Conservation (phyloP, 1,139 yeast genomes). For the Magnusiomyces tetraspermus region DNA sequence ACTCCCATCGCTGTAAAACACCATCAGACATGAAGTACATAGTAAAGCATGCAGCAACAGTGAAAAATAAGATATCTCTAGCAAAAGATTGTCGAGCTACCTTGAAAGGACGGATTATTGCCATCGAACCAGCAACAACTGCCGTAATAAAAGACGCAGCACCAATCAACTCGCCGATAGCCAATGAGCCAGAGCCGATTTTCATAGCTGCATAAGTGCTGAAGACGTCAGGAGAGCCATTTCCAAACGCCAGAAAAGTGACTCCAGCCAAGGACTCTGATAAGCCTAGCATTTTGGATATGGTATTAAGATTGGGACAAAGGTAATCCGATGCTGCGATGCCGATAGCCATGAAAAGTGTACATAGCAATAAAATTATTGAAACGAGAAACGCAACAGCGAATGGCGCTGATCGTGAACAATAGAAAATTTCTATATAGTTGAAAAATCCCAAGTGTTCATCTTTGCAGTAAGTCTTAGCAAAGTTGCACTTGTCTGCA, state of each 20-base stretch:
- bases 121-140: constrained; percentile 68
- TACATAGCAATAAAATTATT: constrained; percentile 29
- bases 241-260: constrained; percentile 81
- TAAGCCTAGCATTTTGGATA: constrained; percentile 50
- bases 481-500: constrained; percentile 29
- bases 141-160: constrained; percentile 73
- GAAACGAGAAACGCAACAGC: constrained; percentile 13
- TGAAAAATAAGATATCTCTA: constrained; percentile 49
- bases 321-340: constrained; percentile 66
- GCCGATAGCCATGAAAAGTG: constrained; percentile 55
- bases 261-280: constrained; percentile 80
- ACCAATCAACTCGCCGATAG: constrained; percentile 81
- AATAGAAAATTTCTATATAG: constrained; percentile 30
- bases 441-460: constrained; percentile 27
- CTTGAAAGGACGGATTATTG: constrained; percentile 54
- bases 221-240: constrained; percentile 84
- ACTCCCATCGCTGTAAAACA: constrained; percentile 37
- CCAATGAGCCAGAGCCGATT: constrained; percentile 59
- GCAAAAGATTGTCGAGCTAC: constrained; percentile 44
- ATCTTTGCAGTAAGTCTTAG: constrained; percentile 25
- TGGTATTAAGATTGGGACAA: constrained; percentile 60
- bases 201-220: constrained; percentile 76
- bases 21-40: constrained; percentile 39
- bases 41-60: constrained; percentile 39
- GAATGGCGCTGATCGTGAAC: constrained; percentile 20